Percentiles rank a stretch among this genome's conserved stretches.
Conservation (phyloP, 495 filamentous ascomycete genomes). For the Tuber magnatum region DNA sequence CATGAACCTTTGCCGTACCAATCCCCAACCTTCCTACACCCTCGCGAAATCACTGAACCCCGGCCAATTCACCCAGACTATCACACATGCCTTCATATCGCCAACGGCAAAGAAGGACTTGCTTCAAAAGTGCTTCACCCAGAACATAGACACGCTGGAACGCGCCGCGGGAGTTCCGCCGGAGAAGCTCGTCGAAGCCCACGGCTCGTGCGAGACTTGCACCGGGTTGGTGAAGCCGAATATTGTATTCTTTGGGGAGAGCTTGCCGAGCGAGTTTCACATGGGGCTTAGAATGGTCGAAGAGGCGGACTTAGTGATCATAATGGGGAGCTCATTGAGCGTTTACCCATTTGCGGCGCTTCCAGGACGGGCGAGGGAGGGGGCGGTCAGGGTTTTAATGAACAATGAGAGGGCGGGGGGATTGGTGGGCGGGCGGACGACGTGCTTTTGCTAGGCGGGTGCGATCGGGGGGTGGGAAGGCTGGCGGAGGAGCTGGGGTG, state of each 20-base stretch:
- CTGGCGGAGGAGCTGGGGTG: too few species aligned
- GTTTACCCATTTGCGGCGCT: conserved; percentile 86
- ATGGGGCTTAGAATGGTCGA: conserved; percentile 50
- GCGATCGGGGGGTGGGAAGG: too few species aligned
- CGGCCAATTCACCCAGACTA: conserved; percentile 77
- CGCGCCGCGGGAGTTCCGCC: conserved; percentile 74
- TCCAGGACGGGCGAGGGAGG: conserved; percentile 54
- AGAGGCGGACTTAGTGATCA: conserved; percentile 70
- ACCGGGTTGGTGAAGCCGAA: conserved; percentile 87
- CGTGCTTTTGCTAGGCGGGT: conserved; percentile 53
- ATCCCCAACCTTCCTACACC: conserved; percentile 85
- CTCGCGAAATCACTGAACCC: conserved; percentile 88
- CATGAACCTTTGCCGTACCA: conserved; percentile 71
- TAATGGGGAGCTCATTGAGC: conserved; percentile 84
- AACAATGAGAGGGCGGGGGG: conserved; percentile 81
- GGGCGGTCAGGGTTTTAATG: conserved; percentile 70
- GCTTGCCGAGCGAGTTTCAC: conserved; percentile 64
- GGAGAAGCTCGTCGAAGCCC: conserved; percentile 81
- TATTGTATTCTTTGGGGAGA: conserved; percentile 88
- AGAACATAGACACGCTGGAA: conserved; percentile 90
- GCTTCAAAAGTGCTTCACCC: conserved; percentile 81
- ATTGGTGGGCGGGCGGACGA: conserved; percentile 70
- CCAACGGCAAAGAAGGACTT: conserved; percentile 67
- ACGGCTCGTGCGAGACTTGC: conserved; percentile 75
- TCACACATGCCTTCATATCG: conserved; percentile 72